Base-by-base conservation (phyloP, 179 eudicot species). In the Silene coronaria region DNA sequence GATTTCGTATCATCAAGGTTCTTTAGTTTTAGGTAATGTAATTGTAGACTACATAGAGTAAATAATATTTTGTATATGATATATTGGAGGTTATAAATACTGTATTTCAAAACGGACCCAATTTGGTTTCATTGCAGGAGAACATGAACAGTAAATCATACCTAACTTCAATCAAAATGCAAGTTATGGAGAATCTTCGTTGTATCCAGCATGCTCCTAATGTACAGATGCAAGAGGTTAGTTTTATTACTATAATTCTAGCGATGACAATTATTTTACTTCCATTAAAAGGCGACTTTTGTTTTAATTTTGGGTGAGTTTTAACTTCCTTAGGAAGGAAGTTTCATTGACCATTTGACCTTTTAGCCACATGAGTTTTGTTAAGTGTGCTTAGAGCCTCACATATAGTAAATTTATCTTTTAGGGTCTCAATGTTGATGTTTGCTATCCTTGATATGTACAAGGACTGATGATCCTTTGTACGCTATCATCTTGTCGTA, bases 211-310 rank as follows among this genome's bases (percentile, higher is more conserved):
- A 90, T 86, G 97, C 99, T 82, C 99, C 99, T 3, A 81, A 96
- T 64, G 97, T 95, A 26, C 99, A 95, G 83, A 86, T 95, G 97
- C 99, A 95, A 73, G 97, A 95, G 95, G 99, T 95, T 67, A 83
- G 85, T 82, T 48, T 61, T 51, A 5, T 3, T 64, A 30, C 2
- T 57, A 51, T 55, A 57, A 67, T 57, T 61, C 53, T 38, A 6
- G 46, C 10, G 12, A 21, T 67, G 42, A 42, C 62, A 26, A 23
- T 48, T 28, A 48, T 28, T 14, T 32, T 13, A 2, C 55, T 46
- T 51, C 70, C 65, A n/a, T 71, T n/a, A 9, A n/a, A 30, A 21
- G 26, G 21, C n/a, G 22, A 4, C 53, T 21, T 63, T 27, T 42
- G 36, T 75, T 30, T 7, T 0, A 16, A 12, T 48, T 5, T 58